phyloP scores from a whole-genome alignment of 352 stramenopile species.

The Globisporangium orthogonon region DNA sequence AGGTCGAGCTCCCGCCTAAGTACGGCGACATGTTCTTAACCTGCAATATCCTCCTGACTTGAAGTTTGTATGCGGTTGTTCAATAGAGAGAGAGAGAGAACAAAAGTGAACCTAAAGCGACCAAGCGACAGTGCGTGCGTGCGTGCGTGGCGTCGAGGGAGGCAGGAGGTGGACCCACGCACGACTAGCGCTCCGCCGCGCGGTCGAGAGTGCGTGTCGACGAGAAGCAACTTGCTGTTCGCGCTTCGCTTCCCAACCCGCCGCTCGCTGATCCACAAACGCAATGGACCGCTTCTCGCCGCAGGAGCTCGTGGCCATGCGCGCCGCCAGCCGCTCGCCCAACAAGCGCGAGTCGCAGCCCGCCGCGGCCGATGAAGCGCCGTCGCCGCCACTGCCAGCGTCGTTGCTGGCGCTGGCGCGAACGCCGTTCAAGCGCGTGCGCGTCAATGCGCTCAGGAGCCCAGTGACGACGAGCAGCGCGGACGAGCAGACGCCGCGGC shows the following conservation, averaged over 20 bases:
- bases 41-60: not conserved
- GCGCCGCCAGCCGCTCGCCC: slow-evolving; percentile 9
- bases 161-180: not conserved
- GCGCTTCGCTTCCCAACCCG: not conserved
- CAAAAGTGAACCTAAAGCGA: not conserved
- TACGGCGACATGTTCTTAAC: not conserved
- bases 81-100: not conserved
- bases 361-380: no score
- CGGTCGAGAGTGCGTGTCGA: not conserved
- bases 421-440: slow-evolving; percentile 13
- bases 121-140: not conserved
- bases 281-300: slow-evolving; percentile 9
- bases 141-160: not conserved
- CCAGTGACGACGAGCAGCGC: not conserved
- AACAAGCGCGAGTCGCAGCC: slow-evolving; percentile 6
- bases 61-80: slow-evolving; percentile 12
- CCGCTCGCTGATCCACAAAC: not conserved
- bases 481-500: slow-evolving; percentile 1
- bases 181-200: no score
- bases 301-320: slow-evolving; percentile 5
- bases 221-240: slow-evolving; percentile 13
- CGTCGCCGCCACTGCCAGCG: no score
- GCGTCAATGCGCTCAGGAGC: slow-evolving; percentile 9
- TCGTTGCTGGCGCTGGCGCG: not conserved
- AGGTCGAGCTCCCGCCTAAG: not conserved